phyloP scores from a whole-genome alignment of 371 early-diverging fungal species.

The Zopfochytrium polystomum region DNA sequence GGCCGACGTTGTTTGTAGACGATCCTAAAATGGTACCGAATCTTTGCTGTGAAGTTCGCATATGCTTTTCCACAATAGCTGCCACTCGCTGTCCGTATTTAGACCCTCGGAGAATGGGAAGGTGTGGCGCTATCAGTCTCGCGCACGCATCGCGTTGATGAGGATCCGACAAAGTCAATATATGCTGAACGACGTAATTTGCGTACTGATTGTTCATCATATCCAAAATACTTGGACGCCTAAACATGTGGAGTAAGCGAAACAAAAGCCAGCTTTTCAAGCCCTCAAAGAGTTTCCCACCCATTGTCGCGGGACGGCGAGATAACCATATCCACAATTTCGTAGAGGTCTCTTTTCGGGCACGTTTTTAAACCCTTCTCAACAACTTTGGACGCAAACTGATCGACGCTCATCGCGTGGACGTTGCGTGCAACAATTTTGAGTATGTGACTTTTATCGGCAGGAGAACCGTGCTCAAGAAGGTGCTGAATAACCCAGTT shows the following conservation, averaged over 20 bases:
- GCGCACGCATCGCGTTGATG: conserved; percentile 61
- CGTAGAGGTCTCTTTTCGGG: conserved; percentile 36
- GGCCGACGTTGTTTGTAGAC: not conserved
- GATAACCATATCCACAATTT: conserved; percentile 41
- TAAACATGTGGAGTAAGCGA: conserved; percentile 2
- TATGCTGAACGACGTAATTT: conserved; percentile 71
- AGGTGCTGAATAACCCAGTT: conserved; percentile 79
- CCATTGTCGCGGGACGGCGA: conserved; percentile 33
- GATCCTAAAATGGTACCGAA: conserved; percentile 30
- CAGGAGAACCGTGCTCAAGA: conserved; percentile 61
- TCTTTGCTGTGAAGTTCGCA: conserved; percentile 40
- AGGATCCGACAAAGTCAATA: conserved; percentile 60
- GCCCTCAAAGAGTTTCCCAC: conserved; percentile 21
- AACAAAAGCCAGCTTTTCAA: not conserved
- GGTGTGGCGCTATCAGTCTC: conserved; percentile 64
- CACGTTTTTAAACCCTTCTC: conserved; percentile 70
- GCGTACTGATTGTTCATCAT: conserved; percentile 71
- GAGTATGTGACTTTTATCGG: conserved; percentile 47
- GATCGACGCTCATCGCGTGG: conserved; percentile 65
- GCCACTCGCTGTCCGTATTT: conserved; percentile 80
- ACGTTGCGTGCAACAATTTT: conserved; percentile 45
- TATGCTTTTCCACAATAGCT: conserved; percentile 63
- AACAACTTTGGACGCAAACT: conserved; percentile 75
- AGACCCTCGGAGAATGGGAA: conserved; percentile 66
- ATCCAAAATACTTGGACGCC: conserved; percentile 45